Evolutionary conservation across 1,284 basidiomycete genomes (phyloP).

Genomic region (Cryptococcus floricola): DNA sequence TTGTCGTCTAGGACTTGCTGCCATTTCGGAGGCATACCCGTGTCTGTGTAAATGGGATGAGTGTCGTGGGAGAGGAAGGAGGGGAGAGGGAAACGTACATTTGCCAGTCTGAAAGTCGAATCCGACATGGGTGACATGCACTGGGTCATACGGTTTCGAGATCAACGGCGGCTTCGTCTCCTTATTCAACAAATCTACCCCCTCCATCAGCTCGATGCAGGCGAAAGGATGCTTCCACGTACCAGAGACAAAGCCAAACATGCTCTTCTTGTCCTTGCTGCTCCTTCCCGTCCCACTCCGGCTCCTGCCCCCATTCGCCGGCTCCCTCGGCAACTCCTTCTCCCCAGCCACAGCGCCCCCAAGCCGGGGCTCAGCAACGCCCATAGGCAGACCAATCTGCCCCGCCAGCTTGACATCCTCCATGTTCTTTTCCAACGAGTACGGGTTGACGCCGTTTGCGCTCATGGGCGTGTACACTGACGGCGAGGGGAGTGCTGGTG

Average conservation of each 20-base stretch:
- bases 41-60: slow-evolving; percentile 52
- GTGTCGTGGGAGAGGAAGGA: background rate
- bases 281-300: slow-evolving; percentile 48
- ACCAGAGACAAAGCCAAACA: slow-evolving; percentile 50
- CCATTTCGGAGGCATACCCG: slow-evolving; percentile 97
- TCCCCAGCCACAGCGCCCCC: slow-evolving; percentile 8
- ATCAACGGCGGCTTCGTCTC: slow-evolving; percentile 72
- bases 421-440: slow-evolving; percentile 30
- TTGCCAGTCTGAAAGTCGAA: slow-evolving; percentile 99
- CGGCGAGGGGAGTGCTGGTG: slow-evolving; percentile 10
- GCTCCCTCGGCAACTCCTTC: slow-evolving; percentile 41
- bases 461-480: slow-evolving; percentile 28
- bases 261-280: slow-evolving; percentile 49
- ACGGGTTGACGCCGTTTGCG: slow-evolving; percentile 27
- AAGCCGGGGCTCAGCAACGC: slow-evolving; percentile 21
- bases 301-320: slow-evolving; percentile 36
- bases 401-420: slow-evolving; percentile 25
- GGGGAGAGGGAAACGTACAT: slow-evolving; percentile 50
- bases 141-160: slow-evolving; percentile 96
- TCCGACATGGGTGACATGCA: slow-evolving; percentile 98
- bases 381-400: slow-evolving; percentile 27
- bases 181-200: slow-evolving; percentile 66
- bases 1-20: slow-evolving; percentile 94
- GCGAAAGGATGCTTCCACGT: slow-evolving; percentile 13
- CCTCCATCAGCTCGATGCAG: background rate